Percentiles rank a stretch among this genome's conserved stretches.
phyloP scores from a whole-genome alignment of 139 green algal genomes.

The Asterochloris erici region DNA sequence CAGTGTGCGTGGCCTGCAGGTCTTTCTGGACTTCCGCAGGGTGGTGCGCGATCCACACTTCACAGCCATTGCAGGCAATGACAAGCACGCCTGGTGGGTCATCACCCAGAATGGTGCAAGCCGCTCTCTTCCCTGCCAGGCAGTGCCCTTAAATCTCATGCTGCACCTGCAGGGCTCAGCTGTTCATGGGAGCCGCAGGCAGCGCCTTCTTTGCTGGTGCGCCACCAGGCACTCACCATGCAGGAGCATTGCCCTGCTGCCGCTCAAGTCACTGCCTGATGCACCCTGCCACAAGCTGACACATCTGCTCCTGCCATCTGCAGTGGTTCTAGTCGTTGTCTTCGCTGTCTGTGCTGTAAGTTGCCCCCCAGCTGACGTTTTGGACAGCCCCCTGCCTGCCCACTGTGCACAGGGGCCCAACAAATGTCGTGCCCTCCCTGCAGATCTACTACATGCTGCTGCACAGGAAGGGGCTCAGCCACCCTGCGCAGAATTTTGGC shows the following conservation, averaged over 20 bases:
- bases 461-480: neutral
- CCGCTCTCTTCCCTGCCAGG: too few relatives aligned
- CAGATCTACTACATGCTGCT: slow-evolving; percentile 17
- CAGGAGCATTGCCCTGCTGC: too few relatives aligned
- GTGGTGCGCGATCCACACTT: neutral
- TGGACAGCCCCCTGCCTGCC: neutral
- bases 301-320: too few relatives aligned
- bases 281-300: too few relatives aligned
- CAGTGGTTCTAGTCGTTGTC: slow-evolving; percentile 2
- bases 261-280: too few relatives aligned
- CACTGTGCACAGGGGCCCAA: neutral
- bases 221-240: too few relatives aligned
- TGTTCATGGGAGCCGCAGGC: slow-evolving; percentile 13
- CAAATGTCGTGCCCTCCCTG: neutral
- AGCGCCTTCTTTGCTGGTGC: slow-evolving; percentile 7
- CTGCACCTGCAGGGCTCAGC: slow-evolving; percentile 3
- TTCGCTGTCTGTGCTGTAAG: neutral
- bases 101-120: too few relatives aligned
- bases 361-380: neutral
- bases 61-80: neutral
- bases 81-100: neutral
- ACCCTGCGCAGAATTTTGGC: slow-evolving; percentile 4
- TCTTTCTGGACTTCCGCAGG: too few relatives aligned
- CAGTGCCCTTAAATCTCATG: too few relatives aligned
- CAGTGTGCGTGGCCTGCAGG: too few relatives aligned